These are phyloP conservation scores for Onygenales sp. DNA, from an alignment of 2,329 filamentous ascomycete species.

Conservation along the genomic window DNA sequence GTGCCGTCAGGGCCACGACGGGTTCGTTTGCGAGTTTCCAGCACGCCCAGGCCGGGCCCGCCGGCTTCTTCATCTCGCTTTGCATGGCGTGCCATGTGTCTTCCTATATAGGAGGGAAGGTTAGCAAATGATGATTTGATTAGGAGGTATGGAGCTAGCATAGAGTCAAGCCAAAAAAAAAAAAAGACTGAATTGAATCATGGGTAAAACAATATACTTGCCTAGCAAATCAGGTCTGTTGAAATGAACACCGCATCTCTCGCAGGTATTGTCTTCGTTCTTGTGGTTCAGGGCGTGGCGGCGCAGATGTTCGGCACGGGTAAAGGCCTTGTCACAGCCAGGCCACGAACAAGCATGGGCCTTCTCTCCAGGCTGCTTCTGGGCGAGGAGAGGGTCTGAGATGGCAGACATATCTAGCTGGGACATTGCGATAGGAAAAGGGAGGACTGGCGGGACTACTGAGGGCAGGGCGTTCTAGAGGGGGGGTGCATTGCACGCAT, in stretches of 20 bases:
- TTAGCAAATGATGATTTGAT: slow-evolving; percentile 1
- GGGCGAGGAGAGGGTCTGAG: background rate
- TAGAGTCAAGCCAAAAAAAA: slow-evolving; percentile 12
- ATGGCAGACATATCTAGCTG: background rate
- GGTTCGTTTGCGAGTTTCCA: slow-evolving; percentile 43
- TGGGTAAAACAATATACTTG: slow-evolving; percentile 19
- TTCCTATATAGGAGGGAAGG: slow-evolving; percentile 29
- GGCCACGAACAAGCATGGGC: slow-evolving; percentile 32
- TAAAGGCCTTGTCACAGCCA: slow-evolving; percentile 46
- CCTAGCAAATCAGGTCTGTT: slow-evolving; percentile 51
- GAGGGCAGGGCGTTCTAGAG: background rate
- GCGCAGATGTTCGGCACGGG: slow-evolving; percentile 49
- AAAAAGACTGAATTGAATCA: background rate
- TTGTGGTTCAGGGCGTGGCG: slow-evolving; percentile 50
- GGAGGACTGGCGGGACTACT: background rate
- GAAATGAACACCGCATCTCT: slow-evolving; percentile 52
- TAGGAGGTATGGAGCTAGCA: too few relatives aligned
- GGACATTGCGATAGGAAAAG: background rate
- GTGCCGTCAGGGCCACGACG: slow-evolving; percentile 40
- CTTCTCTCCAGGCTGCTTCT: background rate
- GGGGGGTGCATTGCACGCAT: too few relatives aligned
- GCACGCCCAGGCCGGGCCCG: slow-evolving; percentile 35
- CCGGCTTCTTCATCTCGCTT: slow-evolving; percentile 44
- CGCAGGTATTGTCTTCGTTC: slow-evolving; percentile 46
- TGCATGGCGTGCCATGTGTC: slow-evolving; percentile 47